These are phyloP conservation scores for Vitis hybrid DNA, from an alignment of 177 flowering plant species.

Conservation along the genomic window DNA sequence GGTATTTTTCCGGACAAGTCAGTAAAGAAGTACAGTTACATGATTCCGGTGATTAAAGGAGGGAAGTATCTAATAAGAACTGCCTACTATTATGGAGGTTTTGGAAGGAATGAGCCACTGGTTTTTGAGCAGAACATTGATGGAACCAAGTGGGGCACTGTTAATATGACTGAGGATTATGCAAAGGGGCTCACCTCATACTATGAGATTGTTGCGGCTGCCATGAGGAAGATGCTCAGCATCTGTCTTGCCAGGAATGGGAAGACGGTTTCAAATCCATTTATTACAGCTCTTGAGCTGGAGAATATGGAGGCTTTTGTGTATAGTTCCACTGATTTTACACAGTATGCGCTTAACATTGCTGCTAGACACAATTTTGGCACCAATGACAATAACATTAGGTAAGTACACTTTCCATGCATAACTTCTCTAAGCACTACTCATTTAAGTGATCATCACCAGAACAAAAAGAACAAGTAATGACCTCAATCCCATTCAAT, in stretches of 20 bases:
- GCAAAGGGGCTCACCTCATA: slow-evolving; percentile 61
- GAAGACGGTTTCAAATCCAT: slow-evolving; percentile 60
- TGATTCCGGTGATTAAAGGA: slow-evolving; percentile 56
- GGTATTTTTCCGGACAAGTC: slow-evolving; percentile 60
- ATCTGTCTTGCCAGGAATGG: slow-evolving; percentile 79
- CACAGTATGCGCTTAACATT: slow-evolving; percentile 41
- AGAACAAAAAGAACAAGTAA: no score
- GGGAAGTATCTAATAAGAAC: slow-evolving; percentile 66
- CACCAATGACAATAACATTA: slow-evolving; percentile 30
- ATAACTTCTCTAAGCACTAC: not conserved
- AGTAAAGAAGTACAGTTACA: slow-evolving; percentile 64
- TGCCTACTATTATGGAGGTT: slow-evolving; percentile 77
- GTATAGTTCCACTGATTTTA: slow-evolving; percentile 72
- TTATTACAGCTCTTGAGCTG: slow-evolving; percentile 72
- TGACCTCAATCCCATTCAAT: no score
- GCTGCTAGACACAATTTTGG: slow-evolving; percentile 73
- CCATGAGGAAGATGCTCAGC: slow-evolving; percentile 48
- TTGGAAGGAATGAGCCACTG: slow-evolving; percentile 72
- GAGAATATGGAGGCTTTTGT: slow-evolving; percentile 41
- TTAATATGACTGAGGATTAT: slow-evolving; percentile 72
- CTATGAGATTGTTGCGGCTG: slow-evolving; percentile 63
- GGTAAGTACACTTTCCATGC: slow-evolving; percentile 32
- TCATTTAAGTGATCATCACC: no score
- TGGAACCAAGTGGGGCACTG: slow-evolving; percentile 80
- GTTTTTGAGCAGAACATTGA: slow-evolving; percentile 87